A percentile compares a stretch with the other conserved stretches of the same genome.
Conservation (phyloP, 2,329 filamentous ascomycete genomes). For the Cladophialophora immunda region DNA sequence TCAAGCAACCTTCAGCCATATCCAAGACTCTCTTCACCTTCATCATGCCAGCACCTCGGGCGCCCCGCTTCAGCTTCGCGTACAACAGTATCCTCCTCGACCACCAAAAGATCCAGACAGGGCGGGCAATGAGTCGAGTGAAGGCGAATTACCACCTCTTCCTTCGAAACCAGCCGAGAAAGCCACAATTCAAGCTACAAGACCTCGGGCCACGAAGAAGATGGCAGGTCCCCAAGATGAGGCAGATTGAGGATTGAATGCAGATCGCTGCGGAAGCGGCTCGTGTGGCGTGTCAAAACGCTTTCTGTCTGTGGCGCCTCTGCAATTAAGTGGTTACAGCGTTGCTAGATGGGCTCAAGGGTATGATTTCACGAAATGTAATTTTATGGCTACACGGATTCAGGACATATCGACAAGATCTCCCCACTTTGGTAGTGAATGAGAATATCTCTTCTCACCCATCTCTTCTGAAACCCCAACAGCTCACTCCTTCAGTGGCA, state of each 20-base stretch:
- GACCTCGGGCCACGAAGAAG: slow-evolving; percentile 30
- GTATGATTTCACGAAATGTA: slow-evolving; percentile 1
- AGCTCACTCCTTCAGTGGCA: slow-evolving; percentile 36
- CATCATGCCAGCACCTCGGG: slow-evolving; percentile 15
- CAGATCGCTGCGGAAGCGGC: background rate
- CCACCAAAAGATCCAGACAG: slow-evolving; percentile 37
- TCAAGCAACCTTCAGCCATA: background rate
- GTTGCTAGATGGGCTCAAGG: background rate
- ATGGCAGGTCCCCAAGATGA: slow-evolving; percentile 38
- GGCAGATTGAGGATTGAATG: slow-evolving; percentile 27
- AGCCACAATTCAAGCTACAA: slow-evolving; percentile 29
- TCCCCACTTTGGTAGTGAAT: slow-evolving; percentile 28
- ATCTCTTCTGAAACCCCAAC: background rate
- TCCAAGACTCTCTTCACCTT: background rate
- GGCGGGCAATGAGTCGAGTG: slow-evolving; percentile 35
- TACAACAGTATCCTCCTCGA: slow-evolving; percentile 41
- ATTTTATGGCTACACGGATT: slow-evolving; percentile 16
- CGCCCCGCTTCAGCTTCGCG: slow-evolving; percentile 34
- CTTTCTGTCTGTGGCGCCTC: background rate
- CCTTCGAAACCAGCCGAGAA: slow-evolving; percentile 39
- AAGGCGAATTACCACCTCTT: slow-evolving; percentile 41
- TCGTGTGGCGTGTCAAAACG: background rate
- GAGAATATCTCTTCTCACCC: slow-evolving; percentile 17
- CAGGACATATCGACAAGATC: background rate
- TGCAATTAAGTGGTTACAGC: background rate